phyloP scores from a whole-genome alignment of 805 yeast species.

The Teunomyces lycoperdinae region DNA sequence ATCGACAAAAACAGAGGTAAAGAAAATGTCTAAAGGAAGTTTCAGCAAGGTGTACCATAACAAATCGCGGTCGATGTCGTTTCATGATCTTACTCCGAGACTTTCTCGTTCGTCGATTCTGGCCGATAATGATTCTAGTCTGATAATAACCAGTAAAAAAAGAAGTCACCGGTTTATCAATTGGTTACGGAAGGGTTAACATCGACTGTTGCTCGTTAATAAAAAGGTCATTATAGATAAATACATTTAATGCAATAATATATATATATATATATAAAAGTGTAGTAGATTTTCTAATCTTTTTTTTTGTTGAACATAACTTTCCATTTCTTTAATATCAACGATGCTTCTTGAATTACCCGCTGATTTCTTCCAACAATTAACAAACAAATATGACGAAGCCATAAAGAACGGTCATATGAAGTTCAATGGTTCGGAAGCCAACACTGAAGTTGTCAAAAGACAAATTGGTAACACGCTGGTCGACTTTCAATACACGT shows the following conservation, averaged over 20 bases:
- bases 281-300: not conserved
- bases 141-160: constrained; percentile 12
- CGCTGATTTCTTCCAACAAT: constrained; percentile 31
- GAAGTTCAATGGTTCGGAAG: constrained; percentile 50
- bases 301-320: not conserved
- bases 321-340: not conserved
- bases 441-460: constrained; percentile 29
- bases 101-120: constrained; percentile 9
- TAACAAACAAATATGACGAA: constrained; percentile 40
- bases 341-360: constrained; percentile 31
- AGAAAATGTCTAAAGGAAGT: not conserved
- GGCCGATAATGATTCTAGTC: constrained; percentile 5
- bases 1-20: not conserved
- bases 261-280: not conserved
- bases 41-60: constrained; percentile 11
- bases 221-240: not conserved
- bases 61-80: constrained; percentile 21
- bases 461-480: constrained; percentile 8
- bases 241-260: not conserved
- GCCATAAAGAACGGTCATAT: constrained; percentile 50
- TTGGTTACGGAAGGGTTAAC: constrained; percentile 23
- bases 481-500: constrained; percentile 27
- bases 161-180: constrained; percentile 17
- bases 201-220: not conserved
- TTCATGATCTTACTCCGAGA: constrained; percentile 18